Conservation (phyloP, 768 basidiomycete species). For the Boletus reticuloceps region DNA sequence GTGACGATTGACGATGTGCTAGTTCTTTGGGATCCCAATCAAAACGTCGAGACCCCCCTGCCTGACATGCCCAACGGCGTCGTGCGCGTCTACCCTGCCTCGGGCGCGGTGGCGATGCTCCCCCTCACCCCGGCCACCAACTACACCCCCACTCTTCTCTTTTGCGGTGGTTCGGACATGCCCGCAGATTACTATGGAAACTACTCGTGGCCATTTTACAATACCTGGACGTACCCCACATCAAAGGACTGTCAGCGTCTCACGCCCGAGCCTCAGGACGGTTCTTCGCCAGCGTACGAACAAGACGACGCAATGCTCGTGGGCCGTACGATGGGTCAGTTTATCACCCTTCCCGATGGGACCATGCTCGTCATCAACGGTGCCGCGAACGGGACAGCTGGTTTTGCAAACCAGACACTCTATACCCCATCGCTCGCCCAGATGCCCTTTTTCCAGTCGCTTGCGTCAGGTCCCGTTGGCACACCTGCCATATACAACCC, state of each 20-base stretch:
- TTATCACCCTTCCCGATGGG: no score
- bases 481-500: constrained; percentile 84
- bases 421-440: constrained; percentile 37
- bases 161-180: constrained; percentile 90
- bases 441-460: constrained; percentile 70
- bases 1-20: background rate
- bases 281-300: constrained; percentile 54
- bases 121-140: constrained; percentile 89
- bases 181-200: constrained; percentile 70
- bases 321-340: constrained; percentile 76
- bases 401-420: constrained; percentile 64
- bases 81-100: constrained; percentile 85
- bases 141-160: constrained; percentile 80
- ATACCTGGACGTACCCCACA: constrained; percentile 72
- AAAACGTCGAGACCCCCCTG: constrained; percentile 58
- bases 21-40: constrained; percentile 52
- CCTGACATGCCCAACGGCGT: constrained; percentile 74
- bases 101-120: constrained; percentile 85
- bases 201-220: constrained; percentile 67
- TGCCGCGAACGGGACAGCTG: constrained; percentile 82
- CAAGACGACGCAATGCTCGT: constrained; percentile 76
- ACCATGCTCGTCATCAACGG: constrained; percentile 77
- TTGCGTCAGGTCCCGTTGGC: constrained; percentile 77
- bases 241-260: constrained; percentile 77
- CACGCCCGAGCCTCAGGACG: constrained; percentile 79